phyloP scores from a whole-genome alignment of 768 basidiomycete genomes.

The Neoboletus brunneissimus region DNA sequence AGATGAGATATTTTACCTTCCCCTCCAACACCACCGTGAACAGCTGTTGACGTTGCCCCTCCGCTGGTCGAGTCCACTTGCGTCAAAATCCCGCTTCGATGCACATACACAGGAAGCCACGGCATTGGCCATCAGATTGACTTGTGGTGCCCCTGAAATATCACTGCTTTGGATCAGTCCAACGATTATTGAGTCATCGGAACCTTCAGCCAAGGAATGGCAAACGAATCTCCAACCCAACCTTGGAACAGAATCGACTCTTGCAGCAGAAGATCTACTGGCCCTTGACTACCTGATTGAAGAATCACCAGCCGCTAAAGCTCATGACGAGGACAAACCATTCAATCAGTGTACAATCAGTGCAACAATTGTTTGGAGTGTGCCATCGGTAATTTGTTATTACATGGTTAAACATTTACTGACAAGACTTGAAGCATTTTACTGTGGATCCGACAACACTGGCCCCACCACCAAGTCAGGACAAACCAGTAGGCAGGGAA shows the following conservation, averaged over 20 bases:
- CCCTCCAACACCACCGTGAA: no score
- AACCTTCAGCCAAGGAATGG: not conserved
- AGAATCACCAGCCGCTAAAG: not conserved
- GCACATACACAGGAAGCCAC: not conserved
- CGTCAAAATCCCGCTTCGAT: no score
- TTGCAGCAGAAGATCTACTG: not conserved
- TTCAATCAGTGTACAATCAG: not conserved
- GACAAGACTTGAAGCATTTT: not conserved
- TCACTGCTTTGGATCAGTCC: not conserved
- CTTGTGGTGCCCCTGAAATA: not conserved
- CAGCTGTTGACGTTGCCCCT: no score
- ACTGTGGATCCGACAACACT: not conserved
- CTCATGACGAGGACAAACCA: not conserved
- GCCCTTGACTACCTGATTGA: not conserved
- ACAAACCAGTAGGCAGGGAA: no score
- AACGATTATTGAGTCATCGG: not conserved
- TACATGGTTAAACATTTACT: not conserved
- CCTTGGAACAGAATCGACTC: not conserved
- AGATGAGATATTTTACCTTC: no score
- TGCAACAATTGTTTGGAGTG: not conserved
- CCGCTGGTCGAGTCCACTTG: no score
- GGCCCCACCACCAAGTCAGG: no score
- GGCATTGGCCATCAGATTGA: not conserved
- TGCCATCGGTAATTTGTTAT: not conserved
- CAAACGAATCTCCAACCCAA: not conserved